Percentiles rank a stretch among this genome's conserved stretches.
Conservation (phyloP, 2,329 filamentous ascomycete species). For the Elsinoe australis region DNA sequence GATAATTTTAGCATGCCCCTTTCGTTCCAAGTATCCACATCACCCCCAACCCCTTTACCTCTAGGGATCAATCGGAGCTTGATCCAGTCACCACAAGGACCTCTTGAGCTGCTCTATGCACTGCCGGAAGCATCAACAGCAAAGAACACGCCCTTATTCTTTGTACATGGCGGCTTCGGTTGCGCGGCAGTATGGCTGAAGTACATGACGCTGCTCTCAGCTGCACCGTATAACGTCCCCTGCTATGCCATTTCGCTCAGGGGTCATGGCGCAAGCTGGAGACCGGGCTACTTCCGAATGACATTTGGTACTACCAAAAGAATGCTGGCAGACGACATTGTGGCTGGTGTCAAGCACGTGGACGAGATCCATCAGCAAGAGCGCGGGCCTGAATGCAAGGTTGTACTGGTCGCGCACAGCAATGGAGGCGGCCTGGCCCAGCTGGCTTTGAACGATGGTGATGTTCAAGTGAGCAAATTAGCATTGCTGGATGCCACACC, state of each 20-base stretch:
- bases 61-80: neutral
- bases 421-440: conserved; percentile 1
- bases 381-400: neutral
- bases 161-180: conserved; percentile 4
- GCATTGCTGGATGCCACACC: conserved; percentile 8
- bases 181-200: conserved; percentile 5
- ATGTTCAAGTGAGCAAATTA: neutral
- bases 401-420: conserved; percentile 2
- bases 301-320: conserved; percentile 1
- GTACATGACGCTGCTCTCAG: conserved; percentile 5
- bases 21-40: neutral
- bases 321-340: conserved; percentile 4
- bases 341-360: conserved; percentile 2
- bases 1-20: neutral
- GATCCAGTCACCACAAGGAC: conserved; percentile 2
- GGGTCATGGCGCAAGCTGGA: conserved; percentile 10
- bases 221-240: conserved; percentile 1
- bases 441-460: conserved; percentile 7
- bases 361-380: neutral
- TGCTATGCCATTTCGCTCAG: conserved; percentile 4
- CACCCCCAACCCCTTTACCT: neutral
- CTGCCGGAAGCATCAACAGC: neutral
- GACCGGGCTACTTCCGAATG: conserved; percentile 5
- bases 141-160: neutral
- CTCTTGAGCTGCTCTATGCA: conserved; percentile 4